Evolutionary conservation across 1,139 yeast species (phyloP).

Genomic region (Lodderomyces pseudojiufengensis): DNA sequence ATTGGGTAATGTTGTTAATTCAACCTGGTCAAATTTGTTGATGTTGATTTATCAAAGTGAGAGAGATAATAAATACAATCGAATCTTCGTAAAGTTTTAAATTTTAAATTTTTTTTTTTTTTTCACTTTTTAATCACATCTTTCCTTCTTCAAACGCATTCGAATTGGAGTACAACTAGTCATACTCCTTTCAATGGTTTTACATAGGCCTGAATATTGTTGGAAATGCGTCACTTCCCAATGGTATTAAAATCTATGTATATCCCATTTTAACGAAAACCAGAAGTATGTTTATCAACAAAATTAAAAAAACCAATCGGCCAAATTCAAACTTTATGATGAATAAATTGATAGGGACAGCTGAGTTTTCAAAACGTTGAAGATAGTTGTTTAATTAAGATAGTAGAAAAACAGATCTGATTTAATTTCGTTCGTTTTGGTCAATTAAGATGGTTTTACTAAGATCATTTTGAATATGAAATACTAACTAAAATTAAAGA

Average conservation of each 20-base stretch:
- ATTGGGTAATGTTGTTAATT: neutral
- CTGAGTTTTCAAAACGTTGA: constrained; percentile 24
- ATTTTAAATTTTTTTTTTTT: neutral
- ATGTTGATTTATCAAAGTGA: neutral
- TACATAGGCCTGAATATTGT: no score
- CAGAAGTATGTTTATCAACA: no score
- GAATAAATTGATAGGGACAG: constrained; percentile 35
- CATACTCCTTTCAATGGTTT: no score
- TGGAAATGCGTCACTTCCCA: no score
- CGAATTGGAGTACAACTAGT: neutral
- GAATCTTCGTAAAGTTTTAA: no score
- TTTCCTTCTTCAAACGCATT: neutral
- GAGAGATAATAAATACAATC: neutral
- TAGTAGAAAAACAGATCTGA: constrained; percentile 17
- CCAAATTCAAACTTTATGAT: constrained; percentile 9
- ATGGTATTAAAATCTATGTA: no score
- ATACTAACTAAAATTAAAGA: no score
- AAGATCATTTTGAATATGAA: no score
- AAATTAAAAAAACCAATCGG: no score
- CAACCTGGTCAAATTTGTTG: neutral
- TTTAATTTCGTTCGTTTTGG: no score
- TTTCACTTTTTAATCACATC: neutral
- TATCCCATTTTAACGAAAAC: no score
- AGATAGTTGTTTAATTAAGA: constrained; percentile 17
- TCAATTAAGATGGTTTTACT: no score